Conservation (phyloP, 352 stramenopile species). For the Phytophthora vignae region DNA sequence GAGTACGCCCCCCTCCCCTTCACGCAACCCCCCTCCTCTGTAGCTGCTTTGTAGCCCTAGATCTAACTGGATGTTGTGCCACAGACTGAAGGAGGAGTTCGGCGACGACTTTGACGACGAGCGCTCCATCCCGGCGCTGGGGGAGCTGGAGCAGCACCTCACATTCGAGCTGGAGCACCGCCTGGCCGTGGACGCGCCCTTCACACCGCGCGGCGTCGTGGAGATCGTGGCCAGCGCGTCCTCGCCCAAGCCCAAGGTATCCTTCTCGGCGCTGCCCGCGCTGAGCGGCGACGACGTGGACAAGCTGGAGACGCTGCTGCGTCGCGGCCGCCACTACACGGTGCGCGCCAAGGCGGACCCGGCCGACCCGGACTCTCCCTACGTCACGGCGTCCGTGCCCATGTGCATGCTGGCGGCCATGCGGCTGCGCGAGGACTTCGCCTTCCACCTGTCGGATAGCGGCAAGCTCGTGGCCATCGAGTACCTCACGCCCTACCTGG, state of each 20-base stretch:
- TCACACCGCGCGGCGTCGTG: conserved; percentile 61
- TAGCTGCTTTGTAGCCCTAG: conserved; percentile 5
- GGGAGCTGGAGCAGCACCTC: conserved; percentile 54
- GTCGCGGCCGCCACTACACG: conserved; percentile 65
- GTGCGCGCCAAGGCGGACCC: conserved; percentile 75
- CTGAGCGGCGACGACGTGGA: conserved; percentile 55
- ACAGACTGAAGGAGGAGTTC: conserved; percentile 74
- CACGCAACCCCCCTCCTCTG: background rate
- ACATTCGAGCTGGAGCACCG: conserved; percentile 77
- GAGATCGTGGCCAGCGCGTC: conserved; percentile 66
- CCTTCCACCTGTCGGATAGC: conserved; percentile 83
- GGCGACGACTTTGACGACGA: conserved; percentile 72
- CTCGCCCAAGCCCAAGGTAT: conserved; percentile 67
- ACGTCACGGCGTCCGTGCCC: conserved; percentile 79
- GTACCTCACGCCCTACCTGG: conserved; percentile 76
- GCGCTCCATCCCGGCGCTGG: conserved; percentile 27
- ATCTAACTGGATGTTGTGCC: conserved; percentile 10
- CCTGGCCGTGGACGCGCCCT: conserved; percentile 38
- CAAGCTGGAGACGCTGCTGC: conserved; percentile 58
- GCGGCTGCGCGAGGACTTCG: conserved; percentile 80
- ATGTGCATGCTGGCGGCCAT: conserved; percentile 83
- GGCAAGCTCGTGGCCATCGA: conserved; percentile 85
- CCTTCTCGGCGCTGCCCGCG: conserved; percentile 58
- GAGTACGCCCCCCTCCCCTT: conserved; percentile 49
- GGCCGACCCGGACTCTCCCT: conserved; percentile 61